Percentiles rank a stretch among this genome's conserved stretches.
phyloP scores from a whole-genome alignment of 768 basidiomycete genomes.

The Podaxis sp. region DNA sequence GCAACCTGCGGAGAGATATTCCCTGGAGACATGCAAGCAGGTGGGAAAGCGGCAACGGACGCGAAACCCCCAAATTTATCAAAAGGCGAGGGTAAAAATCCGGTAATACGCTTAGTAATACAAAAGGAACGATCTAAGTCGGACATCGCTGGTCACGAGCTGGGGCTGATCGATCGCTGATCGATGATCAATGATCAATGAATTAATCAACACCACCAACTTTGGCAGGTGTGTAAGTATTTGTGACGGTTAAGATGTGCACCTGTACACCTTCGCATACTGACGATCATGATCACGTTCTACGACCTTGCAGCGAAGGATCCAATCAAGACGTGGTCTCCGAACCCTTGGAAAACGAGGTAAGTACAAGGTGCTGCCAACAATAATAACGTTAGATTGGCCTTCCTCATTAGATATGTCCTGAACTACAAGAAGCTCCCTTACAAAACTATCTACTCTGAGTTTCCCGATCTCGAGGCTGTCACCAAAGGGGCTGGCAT shows the following conservation, averaged over 20 bases:
- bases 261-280: not conserved
- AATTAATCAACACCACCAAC: no score
- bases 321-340: conserved; percentile 31
- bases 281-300: conserved; percentile 26
- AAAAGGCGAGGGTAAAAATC: no score
- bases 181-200: no score
- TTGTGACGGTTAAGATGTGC: not conserved
- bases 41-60: no score
- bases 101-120: no score
- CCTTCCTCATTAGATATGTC: conserved; percentile 15
- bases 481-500: conserved; percentile 4
- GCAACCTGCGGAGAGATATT: no score
- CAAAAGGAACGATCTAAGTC: no score
- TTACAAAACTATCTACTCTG: conserved; percentile 14
- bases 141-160: no score
- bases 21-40: no score
- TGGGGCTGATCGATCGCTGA: no score
- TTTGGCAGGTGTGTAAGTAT: not conserved
- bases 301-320: conserved; percentile 38
- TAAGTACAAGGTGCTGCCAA: conserved; percentile 8
- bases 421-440: conserved; percentile 16
- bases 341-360: conserved; percentile 37
- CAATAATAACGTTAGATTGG: not conserved
- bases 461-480: conserved; percentile 12
- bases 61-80: no score